Base-by-base conservation (phyloP, 441 rosid species). In the California macrophylla region DNA sequence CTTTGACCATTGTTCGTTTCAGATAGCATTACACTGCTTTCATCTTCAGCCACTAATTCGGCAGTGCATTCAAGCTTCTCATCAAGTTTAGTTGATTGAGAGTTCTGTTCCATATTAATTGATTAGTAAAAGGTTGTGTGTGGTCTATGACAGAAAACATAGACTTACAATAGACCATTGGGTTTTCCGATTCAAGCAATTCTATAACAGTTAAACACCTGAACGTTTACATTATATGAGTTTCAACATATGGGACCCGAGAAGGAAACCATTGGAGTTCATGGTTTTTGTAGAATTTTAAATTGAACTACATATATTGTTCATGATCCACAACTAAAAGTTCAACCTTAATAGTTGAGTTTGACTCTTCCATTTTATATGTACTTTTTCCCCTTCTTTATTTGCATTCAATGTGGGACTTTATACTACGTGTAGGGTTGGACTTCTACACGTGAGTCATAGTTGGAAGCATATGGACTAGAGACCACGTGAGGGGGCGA, bases 31-130 rank as follows among this genome's bases (percentile, higher is more conserved):
- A 72, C 69, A 42, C 36, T 38, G 32, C 72, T 74, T 71, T 70
- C 69, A 66, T 73, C 76, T 77, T 74, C 79, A 66, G 67, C 58
- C 66, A 36, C 63, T 34, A 63, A 42, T 79, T 77, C 78, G 21
- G 80, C 36, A 29, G 42, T 69, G 36, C 40, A 42, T 36, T 73
- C 71, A 20, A 66, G 66, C 76, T 72, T 72, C 73, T 69, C 67
- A 2, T 54, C 78, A 40, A 71, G 66, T 50, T 70, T 75, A 8
- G 47, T 58, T 68, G 69, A 65, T 76, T 67, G 70, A 67, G 52
- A 16, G 62, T 67, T 74, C 86, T 81, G 86, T 69, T 52, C 60
- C 69, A 75, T 34, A 73, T 7, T 30, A 54, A 54, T 56, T 7
- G 52, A 38, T 80, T 68, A 76, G 75, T 73, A 58, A 56, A 79